Base-by-base conservation (phyloP, 2,329 filamentous ascomycete species). In the Sclerotinia spermophila region DNA sequence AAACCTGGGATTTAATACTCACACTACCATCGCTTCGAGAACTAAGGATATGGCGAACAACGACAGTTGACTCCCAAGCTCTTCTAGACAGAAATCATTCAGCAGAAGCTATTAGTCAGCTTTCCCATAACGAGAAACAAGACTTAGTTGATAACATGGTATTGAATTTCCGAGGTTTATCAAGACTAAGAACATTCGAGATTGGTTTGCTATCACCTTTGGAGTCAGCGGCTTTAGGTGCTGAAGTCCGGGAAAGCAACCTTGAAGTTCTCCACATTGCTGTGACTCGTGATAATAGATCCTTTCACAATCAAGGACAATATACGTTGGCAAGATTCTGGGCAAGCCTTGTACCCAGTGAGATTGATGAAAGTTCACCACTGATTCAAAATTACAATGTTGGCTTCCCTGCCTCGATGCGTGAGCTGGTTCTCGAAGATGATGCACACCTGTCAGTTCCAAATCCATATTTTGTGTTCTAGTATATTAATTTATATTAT, bases 21-120 rank as follows among this genome's bases (percentile, higher is more conserved):
- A 17, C 24, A 48, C 59, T 67, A 27, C 68, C 68, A 21, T 67
- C 68, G 6, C 55, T 70, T 27, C 51, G 68, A 59, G 68, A 70
- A 59, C 19, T 70, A 48, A 58, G 68, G 62, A 67, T 70, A 45
- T 70, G 68, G 68, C 68, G 68, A 51, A 70, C 68, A 8, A 67
- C 61, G 13, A 70, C 68, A 17, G 40, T 70, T 30, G 62, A 70
- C 42, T 58, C 53, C 21, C 61, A 70, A 27, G 68, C 51, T 30
- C 61, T 70, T n/a, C 44, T 70, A 11, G 60, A 66, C 5, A 45
- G 68, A 11, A 44, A 44, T 8, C 62, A 44, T 58, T 24, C 68
- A 38, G 24, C 24, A 30, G 35, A 58, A 35, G 10, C 51, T 19
- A 42, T 69, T 35, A 15, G 51, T 0, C 44, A 51, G 10, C 19